A percentile compares a stretch with the other conserved stretches of the same genome.
phyloP scores from a whole-genome alignment of 768 basidiomycete genomes.

The Erythrobasidium yunnanense region DNA sequence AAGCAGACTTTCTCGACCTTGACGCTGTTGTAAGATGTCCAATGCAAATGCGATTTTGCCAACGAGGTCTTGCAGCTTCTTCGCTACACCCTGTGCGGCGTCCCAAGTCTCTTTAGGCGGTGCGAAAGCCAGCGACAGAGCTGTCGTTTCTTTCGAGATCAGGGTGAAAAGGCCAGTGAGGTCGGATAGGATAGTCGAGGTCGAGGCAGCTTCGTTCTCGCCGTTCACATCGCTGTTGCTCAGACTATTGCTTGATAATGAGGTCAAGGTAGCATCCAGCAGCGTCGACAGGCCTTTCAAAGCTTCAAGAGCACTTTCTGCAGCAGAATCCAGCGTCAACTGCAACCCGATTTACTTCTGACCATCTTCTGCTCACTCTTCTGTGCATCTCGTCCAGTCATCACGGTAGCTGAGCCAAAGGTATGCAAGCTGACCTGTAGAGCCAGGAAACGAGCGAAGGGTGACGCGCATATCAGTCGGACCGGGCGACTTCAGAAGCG shows the following conservation, averaged over 20 bases:
- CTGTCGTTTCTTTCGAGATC: constrained; percentile 19
- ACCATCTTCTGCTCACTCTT: no score
- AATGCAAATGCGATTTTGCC: neutral
- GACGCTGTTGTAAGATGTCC: neutral
- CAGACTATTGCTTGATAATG: neutral
- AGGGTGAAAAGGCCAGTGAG: neutral
- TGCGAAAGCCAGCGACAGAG: constrained; percentile 5
- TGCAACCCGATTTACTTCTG: no score
- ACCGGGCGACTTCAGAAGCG: no score
- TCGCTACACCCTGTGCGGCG: neutral
- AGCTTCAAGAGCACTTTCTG: neutral
- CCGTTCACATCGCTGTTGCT: neutral
- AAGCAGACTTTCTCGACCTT: neutral
- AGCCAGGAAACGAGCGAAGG: no score
- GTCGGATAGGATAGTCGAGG: constrained; percentile 1
- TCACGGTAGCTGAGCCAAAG: no score
- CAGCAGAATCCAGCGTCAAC: no score
- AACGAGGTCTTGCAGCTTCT: neutral
- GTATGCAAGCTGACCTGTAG: no score
- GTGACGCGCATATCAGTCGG: no score
- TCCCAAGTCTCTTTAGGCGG: constrained; percentile 23
- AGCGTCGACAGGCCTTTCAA: constrained; percentile 6
- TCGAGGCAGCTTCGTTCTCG: neutral
- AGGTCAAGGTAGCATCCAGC: neutral
- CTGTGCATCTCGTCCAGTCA: no score